phyloP scores from a whole-genome alignment of 2,329 filamentous ascomycete species.

The Fusarium chlamydosporum region DNA sequence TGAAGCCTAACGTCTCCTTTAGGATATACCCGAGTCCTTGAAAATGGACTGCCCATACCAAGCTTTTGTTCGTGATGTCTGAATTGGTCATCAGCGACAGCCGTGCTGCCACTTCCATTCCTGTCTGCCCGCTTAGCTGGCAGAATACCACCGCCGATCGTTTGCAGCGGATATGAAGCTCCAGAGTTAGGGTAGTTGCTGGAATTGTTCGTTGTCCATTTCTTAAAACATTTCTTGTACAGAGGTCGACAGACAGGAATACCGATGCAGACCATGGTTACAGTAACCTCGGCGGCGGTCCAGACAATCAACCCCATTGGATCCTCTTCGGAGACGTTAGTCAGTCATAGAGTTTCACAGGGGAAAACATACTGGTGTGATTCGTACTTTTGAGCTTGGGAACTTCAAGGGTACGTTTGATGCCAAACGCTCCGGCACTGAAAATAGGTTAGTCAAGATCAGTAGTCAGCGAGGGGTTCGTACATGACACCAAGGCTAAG shows the following conservation, averaged over 20 bases:
- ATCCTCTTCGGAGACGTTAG: conserved; percentile 49
- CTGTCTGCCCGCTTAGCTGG: background rate
- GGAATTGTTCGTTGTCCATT: conserved; percentile 43
- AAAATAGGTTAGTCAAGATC: background rate
- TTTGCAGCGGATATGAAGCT: conserved; percentile 32
- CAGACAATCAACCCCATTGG: conserved; percentile 57
- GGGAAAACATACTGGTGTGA: conserved; percentile 33
- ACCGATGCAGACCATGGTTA: conserved; percentile 59
- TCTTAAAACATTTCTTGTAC: conserved; percentile 49
- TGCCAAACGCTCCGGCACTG: conserved; percentile 52
- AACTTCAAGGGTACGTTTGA: conserved; percentile 50
- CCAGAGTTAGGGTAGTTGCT: conserved; percentile 40
- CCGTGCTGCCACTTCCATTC: conserved; percentile 2
- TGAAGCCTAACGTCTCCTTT: background rate
- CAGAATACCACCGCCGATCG: conserved; percentile 35
- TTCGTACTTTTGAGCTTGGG: conserved; percentile 50
- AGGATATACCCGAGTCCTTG: conserved; percentile 20
- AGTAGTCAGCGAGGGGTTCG: background rate
- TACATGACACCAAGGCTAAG: conserved; percentile 61
- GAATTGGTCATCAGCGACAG: conserved; percentile 13
- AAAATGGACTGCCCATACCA: conserved; percentile 7
- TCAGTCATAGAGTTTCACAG: rapidly evolving
- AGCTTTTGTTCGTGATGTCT: conserved; percentile 26
- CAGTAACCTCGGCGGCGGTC: conserved; percentile 57
- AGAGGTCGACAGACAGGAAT: conserved; percentile 59